phyloP scores from a whole-genome alignment of 345 rosid species.

The Barbarea vulgaris region DNA sequence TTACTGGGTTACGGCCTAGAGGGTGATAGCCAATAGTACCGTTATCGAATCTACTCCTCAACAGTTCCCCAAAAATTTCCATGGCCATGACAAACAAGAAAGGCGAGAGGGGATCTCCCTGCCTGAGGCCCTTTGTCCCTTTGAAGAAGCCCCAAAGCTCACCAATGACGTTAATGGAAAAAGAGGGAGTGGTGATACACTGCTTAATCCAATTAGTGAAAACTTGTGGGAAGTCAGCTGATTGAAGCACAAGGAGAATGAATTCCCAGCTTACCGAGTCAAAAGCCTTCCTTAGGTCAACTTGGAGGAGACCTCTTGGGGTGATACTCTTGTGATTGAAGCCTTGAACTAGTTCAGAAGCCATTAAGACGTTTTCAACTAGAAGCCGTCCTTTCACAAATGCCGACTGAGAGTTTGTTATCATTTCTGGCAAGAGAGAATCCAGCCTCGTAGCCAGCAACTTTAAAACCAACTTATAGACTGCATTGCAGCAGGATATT shows the following conservation, averaged over 20 bases:
- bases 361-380: too few species aligned
- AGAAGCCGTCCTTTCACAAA: background rate
- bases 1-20: too few species aligned
- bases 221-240: too few species aligned
- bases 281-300: too few species aligned
- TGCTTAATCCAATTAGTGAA: background rate
- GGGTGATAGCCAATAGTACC: too few species aligned
- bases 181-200: background rate
- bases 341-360: background rate
- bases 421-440: fast-evolving
- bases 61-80: background rate
- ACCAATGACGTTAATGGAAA: background rate
- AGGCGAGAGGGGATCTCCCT: background rate
- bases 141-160: background rate
- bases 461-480: background rate
- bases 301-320: background rate
- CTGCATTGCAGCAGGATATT: fast-evolving
- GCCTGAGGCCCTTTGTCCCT: background rate
- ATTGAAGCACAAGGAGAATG: too few species aligned
- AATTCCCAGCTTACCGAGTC: too few species aligned
- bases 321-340: background rate
- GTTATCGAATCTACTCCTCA: too few species aligned
- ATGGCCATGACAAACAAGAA: background rate
- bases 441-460: background rate
- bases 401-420: background rate